Conservation (phyloP, 1,284 basidiomycete genomes). For the Rhodotorula mucilaginosa region DNA sequence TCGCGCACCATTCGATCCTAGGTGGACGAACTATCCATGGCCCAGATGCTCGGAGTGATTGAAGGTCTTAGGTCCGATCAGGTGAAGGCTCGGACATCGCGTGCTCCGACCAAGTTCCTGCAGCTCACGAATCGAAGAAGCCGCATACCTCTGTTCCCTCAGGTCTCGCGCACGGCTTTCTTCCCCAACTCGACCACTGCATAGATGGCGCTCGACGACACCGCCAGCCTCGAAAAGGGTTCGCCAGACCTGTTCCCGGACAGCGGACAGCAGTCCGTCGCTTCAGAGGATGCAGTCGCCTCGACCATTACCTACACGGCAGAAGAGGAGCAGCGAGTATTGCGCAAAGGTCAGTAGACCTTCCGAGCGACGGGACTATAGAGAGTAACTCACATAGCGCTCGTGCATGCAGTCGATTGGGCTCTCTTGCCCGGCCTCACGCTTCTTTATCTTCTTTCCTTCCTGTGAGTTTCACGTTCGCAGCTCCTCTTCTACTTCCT, state of each 20-base stretch:
- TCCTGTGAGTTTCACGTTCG: slow-evolving; percentile 9
- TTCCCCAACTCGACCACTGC: too few species aligned
- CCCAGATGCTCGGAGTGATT: too few species aligned
- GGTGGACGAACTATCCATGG: too few species aligned
- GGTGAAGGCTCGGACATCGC: too few species aligned
- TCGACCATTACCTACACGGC: not conserved
- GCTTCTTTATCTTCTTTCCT: slow-evolving; percentile 27
- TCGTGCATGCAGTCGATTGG: slow-evolving; percentile 14
- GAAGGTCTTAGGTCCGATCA: too few species aligned
- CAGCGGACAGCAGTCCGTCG: slow-evolving; percentile 3
- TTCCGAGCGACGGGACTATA: too few species aligned
- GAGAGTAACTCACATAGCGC: not conserved
- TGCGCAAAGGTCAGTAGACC: not conserved
- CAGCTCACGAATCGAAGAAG: too few species aligned
- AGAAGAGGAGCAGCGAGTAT: not conserved
- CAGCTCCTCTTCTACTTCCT: not conserved
- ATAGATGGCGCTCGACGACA: not conserved
- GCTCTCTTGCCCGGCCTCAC: slow-evolving; percentile 30
- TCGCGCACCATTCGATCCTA: too few species aligned
- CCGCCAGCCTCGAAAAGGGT: not conserved
- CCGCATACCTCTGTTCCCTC: too few species aligned
- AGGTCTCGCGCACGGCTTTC: too few species aligned
- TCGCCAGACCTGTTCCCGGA: not conserved
- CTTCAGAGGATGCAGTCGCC: not conserved
- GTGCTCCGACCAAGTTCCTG: too few species aligned